Conservation (phyloP, 768 basidiomycete species). For the Auriscalpium microsporum region DNA sequence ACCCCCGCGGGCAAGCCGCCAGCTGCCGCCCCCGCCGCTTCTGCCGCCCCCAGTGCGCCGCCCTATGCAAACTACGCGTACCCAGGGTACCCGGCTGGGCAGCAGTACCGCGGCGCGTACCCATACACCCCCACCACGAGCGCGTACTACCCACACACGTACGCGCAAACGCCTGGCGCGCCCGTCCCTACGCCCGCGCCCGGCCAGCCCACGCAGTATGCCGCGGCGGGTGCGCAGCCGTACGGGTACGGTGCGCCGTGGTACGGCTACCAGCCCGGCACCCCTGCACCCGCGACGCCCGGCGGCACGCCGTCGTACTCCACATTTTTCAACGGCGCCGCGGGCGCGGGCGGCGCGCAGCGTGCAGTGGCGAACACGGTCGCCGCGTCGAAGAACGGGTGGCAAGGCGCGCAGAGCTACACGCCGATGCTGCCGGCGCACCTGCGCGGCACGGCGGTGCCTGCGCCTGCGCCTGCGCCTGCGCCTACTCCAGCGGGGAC, state of each 20-base stretch:
- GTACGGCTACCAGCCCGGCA: conserved; percentile 37
- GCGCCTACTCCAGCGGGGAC: conserved; percentile 16
- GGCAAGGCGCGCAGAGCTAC: conserved; percentile 17
- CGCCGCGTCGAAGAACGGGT: conserved; percentile 21
- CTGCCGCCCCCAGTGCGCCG: conserved; percentile 19
- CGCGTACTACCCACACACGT: conserved; percentile 23
- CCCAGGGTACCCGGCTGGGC: conserved; percentile 17
- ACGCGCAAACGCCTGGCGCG: conserved; percentile 22
- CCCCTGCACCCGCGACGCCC: conserved; percentile 33
- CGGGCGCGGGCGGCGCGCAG: conserved; percentile 24
- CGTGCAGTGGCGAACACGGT: conserved; percentile 53
- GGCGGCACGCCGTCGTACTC: conserved; percentile 31
- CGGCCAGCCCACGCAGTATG: conserved; percentile 24
- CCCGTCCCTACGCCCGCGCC: conserved; percentile 19
- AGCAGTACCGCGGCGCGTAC: conserved; percentile 29
- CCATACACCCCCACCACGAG: conserved; percentile 31
- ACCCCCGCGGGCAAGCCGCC: conserved; percentile 23
- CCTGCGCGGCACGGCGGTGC: conserved; percentile 21
- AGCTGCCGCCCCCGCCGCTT: conserved; percentile 21
- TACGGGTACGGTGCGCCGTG: conserved; percentile 32
- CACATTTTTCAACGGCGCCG: conserved; percentile 29
- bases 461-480: conserved; percentile 16
- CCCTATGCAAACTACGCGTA: conserved; percentile 20
- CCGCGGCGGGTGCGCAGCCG: conserved; percentile 28
- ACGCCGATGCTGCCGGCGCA: conserved; percentile 36